These are phyloP conservation scores for Amylostereum chailletii DNA, from an alignment of 1,284 basidiomycete genomes.

Conservation along the genomic window DNA sequence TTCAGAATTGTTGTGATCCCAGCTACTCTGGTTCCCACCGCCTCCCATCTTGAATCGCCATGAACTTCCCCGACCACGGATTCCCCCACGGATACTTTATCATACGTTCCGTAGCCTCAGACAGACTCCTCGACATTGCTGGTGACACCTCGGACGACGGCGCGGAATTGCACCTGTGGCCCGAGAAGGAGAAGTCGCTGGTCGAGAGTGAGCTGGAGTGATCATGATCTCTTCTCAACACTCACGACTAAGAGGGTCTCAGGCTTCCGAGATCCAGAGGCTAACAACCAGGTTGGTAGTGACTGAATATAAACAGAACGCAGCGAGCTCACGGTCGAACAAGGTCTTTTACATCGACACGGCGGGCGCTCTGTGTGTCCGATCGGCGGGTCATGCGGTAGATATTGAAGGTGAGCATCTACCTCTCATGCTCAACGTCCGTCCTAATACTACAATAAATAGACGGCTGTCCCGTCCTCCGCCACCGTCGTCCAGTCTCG, in stretches of 20 bases:
- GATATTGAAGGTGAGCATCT: constrained; percentile 55
- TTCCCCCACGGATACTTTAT: constrained; percentile 75
- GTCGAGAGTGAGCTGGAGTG: constrained; percentile 48
- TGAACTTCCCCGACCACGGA: constrained; percentile 25
- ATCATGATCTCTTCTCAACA: neutral
- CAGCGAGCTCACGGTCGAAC: neutral
- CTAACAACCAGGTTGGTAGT: constrained; percentile 58
- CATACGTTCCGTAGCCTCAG: constrained; percentile 51
- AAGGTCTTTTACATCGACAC: constrained; percentile 77
- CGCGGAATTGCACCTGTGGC: constrained; percentile 55
- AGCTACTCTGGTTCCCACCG: constrained; percentile 6
- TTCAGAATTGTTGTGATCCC: neutral
- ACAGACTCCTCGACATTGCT: constrained; percentile 55
- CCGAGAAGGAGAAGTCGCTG: constrained; percentile 61
- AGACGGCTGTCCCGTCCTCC: constrained; percentile 58
- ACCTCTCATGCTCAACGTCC: constrained; percentile 1
- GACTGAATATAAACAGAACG: no score
- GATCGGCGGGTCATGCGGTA: constrained; percentile 70
- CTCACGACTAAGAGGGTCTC: constrained; percentile 1
- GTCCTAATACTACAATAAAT: constrained; percentile 5
- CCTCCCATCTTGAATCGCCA: neutral
- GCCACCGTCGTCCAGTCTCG: constrained; percentile 66
- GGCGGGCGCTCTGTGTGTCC: constrained; percentile 64
- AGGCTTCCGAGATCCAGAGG: constrained; percentile 59
- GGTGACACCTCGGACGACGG: constrained; percentile 54